Evolutionary conservation across 768 basidiomycete genomes (phyloP), one percentile per base, ranked within the genome.

Genomic region (Suillus subluteus): DNA sequence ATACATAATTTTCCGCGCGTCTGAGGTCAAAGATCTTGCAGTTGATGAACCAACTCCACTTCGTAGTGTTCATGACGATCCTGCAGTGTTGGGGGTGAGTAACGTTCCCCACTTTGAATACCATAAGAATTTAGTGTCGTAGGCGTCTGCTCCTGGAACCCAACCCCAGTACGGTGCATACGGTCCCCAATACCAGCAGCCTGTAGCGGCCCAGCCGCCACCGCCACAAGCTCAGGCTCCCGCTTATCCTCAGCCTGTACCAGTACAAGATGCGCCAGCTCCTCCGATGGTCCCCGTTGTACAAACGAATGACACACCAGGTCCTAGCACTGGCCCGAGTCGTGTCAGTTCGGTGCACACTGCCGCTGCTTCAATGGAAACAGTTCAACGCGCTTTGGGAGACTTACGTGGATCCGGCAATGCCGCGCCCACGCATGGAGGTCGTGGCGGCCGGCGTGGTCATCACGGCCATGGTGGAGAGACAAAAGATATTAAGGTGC

Each of bases 1-100:
- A 69, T 95, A 93, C 78, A 95, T 96, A 78, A 92, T 96, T 69
- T 96, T 96, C 80, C 91, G 92, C 62, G 93, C 93, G 8, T 91
- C 91, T 3, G 92, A 95, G 78, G 93, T 95, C 68, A 94, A 95
- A 73, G 93, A 95, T 73, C 83, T 95, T n/a, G 84, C 91, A 35
- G 92, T 95, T 16, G 93, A 95, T 71, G 90, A 93, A 66, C 84
- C 86, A 1, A 67, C 80, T 38, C 80, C 84, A 0, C 79, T 83
- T 44, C 83, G 88, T 61, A 92, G 85, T 71, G 88, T 94, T 18
- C 90, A 91, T 66, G 91, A 93, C 73, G 93, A 95, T 76, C 94
- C 93, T 7, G 93, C 93, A 8, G 91, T 95, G 18, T 82, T 95
- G 58, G 91, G 90, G 71, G 92, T 91, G 74, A 79, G 88, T 84